Conservation (phyloP, 2,329 filamentous ascomycete genomes). For the Bertia moriformis region DNA sequence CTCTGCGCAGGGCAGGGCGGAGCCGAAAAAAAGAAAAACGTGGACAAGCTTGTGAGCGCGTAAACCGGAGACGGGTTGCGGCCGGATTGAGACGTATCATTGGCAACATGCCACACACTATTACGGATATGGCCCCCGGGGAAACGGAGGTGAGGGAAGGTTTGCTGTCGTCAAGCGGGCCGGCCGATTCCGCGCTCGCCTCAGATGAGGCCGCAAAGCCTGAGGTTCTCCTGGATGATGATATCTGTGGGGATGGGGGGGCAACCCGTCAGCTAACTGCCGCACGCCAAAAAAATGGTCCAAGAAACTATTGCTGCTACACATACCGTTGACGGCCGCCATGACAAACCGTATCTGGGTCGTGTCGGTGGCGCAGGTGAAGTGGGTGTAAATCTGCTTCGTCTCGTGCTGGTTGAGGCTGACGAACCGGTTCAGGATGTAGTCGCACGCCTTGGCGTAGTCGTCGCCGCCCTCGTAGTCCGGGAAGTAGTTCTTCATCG, state of each 20-base stretch:
- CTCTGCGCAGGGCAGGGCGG: too few relatives aligned
- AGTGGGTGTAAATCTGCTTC: conserved; percentile 99
- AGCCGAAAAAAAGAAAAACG: too few relatives aligned
- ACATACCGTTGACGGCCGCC: conserved; percentile 92
- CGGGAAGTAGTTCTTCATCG: conserved; percentile 81
- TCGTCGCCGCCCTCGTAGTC: conserved; percentile 92
- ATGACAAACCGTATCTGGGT: conserved; percentile 99
- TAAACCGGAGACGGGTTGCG: too few relatives aligned
- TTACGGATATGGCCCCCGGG: too few relatives aligned
- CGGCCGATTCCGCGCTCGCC: too few relatives aligned
- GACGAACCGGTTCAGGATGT: conserved; percentile 97
- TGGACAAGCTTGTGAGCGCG: too few relatives aligned
- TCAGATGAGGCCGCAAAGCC: not conserved
- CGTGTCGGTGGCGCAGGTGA: conserved; percentile 96
- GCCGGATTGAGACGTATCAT: too few relatives aligned
- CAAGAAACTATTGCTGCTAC: too few relatives aligned
- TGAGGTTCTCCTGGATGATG: not conserved
- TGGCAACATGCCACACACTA: too few relatives aligned
- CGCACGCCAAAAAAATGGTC: not conserved
- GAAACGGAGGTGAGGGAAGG: too few relatives aligned
- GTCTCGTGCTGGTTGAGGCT: conserved; percentile 97
- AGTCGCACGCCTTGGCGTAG: conserved; percentile 90
- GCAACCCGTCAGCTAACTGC: not conserved
- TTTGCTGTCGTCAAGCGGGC: too few relatives aligned
- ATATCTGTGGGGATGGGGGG: not conserved